Percentiles rank a stretch among this genome's conserved stretches.
Conservation (phyloP, 441 rosid species). For the Jatropha multifida region DNA sequence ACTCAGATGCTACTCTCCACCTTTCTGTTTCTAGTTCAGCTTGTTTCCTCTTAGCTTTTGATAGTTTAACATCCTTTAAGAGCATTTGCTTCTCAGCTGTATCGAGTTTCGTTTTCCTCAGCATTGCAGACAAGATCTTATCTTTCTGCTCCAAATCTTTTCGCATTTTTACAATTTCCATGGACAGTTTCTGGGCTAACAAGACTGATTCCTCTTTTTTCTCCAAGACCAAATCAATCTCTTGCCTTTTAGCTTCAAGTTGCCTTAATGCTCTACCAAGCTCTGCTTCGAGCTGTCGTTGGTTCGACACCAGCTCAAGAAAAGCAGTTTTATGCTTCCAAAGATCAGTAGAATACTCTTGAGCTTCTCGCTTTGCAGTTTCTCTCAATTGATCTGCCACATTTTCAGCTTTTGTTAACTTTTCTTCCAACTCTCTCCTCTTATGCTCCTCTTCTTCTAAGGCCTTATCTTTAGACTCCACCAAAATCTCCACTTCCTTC, state of each 20-base stretch:
- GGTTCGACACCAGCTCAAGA: slow-evolving; percentile 86
- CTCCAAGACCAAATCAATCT: slow-evolving; percentile 44
- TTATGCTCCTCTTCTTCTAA: slow-evolving; percentile 53
- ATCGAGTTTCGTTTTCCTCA: slow-evolving; percentile 73
- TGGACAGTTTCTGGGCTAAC: slow-evolving; percentile 54
- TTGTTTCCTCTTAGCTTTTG: slow-evolving; percentile 63
- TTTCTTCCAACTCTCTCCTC: slow-evolving; percentile 60
- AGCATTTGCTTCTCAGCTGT: slow-evolving; percentile 63
- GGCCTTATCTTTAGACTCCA: slow-evolving; percentile 54
- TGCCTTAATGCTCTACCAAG: slow-evolving; percentile 66
- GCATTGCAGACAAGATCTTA: slow-evolving; percentile 65
- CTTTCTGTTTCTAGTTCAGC: slow-evolving; percentile 65
- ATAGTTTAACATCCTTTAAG: slow-evolving; percentile 54
- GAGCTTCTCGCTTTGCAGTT: slow-evolving; percentile 48
- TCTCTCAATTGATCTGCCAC: slow-evolving; percentile 55
- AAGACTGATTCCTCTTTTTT: slow-evolving; percentile 57
- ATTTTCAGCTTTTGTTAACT: slow-evolving; percentile 43
- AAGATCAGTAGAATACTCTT: slow-evolving; percentile 69
- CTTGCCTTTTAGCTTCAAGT: slow-evolving; percentile 57
- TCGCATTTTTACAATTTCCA: slow-evolving; percentile 52
- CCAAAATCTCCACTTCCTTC: slow-evolving; percentile 50
- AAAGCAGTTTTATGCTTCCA: slow-evolving; percentile 89
- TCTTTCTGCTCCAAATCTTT: slow-evolving; percentile 83
- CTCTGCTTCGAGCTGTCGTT: slow-evolving; percentile 85
- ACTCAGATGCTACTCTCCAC: slow-evolving; percentile 52